Base-by-base conservation (phyloP, 2,329 filamentous ascomycete genomes). In the Botrytis elliptica region DNA sequence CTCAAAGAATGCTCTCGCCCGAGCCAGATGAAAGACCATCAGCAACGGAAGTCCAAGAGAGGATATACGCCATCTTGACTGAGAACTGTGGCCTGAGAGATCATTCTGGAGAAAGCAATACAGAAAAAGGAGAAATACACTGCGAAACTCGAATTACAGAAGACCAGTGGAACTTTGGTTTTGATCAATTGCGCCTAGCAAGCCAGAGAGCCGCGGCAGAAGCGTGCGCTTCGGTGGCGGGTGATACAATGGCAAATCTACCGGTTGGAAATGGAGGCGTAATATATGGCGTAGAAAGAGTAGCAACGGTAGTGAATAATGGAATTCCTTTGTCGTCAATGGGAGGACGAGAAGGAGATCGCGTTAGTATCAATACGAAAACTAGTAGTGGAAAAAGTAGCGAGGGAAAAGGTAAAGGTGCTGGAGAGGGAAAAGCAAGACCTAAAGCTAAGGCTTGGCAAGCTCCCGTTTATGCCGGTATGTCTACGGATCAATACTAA, bases 1-100 rank as follows among this genome's bases (percentile, higher is more conserved):
- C 87, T 1, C 83, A 85, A 59, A 82, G 83, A n/a, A 90, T 90
- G 88, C 81, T 90, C 44, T 83, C 86, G 25, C 82, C 82, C 9
- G 82, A 85, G 65, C 87, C 88, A 0, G 82, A 83, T 40, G 86
- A 88, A 66, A 83, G 88, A n/a, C 88, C 87, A 3, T 82, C 84
- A 0, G 87, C 87, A 5, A 79, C 81, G 16, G 85, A 88, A 75
- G 86, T 89, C 22, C 85, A 88, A 77, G 83, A 85, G 62, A 83
- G 83, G 71, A 83, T 88, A 66, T 88, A 88, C 79, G 82, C 84
- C 75, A 85, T 89, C 74, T 79, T 90, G 55, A 86, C 83, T 1
- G 75, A 79, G 29, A 73, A 76, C 46, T 79, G 76, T 64, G 77
- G 77, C 2, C 44, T 80, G 12, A 75, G 74, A 16, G 73, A 60